phyloP scores from a whole-genome alignment of 148 eudicot species.

The Camellia lanceoleosa region DNA sequence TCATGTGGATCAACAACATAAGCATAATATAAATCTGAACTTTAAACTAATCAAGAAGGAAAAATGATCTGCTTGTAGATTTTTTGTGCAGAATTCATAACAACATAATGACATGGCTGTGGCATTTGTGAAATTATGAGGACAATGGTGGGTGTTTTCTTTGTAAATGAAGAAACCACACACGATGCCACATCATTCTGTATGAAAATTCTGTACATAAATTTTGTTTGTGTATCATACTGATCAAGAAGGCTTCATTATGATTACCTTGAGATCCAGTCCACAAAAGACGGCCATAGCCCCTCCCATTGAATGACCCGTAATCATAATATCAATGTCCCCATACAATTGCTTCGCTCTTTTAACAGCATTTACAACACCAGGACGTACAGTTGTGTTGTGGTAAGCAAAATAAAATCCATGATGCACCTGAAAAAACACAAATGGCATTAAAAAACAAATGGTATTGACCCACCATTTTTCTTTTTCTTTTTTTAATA shows the following conservation, averaged over 20 bases:
- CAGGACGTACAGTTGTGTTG: slow-evolving; percentile 82
- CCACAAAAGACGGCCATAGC: slow-evolving; percentile 94
- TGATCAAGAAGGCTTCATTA: not conserved
- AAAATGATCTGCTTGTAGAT: no score
- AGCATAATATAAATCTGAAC: not conserved
- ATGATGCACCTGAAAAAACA: slow-evolving; percentile 76
- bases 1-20: not conserved
- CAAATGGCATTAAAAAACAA: slow-evolving; percentile 9
- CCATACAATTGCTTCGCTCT: slow-evolving; percentile 62
- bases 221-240: no score
- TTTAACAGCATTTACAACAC: slow-evolving; percentile 64
- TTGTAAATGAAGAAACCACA: no score
- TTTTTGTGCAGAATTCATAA: no score
- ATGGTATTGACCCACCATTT: not conserved
- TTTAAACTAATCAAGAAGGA: not conserved
- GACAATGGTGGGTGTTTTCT: no score
- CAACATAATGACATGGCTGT: no score
- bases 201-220: no score
- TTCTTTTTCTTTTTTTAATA: not conserved
- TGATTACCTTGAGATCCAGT: slow-evolving; percentile 76
- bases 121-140: no score
- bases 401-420: slow-evolving; percentile 95
- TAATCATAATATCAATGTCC: slow-evolving; percentile 54
- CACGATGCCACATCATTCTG: no score
- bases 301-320: slow-evolving; percentile 99